Evolutionary conservation across 768 basidiomycete genomes (phyloP), one percentile per base, ranked within the genome.

Genomic region (Suillus fuscotomentosus): DNA sequence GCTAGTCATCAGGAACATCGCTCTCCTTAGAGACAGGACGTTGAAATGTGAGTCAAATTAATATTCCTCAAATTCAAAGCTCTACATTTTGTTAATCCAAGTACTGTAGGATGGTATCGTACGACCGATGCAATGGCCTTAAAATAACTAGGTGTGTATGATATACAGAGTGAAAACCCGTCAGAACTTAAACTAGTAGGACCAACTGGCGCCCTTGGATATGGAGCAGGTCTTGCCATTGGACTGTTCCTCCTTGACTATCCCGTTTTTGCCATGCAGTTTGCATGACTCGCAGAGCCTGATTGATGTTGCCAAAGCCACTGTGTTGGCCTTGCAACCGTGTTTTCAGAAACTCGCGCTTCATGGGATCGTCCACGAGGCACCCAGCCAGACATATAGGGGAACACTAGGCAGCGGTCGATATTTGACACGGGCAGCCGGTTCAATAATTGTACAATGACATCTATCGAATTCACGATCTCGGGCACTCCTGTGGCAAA

Each of bases 381-480:
- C 86, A 86, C 6, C 88, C 92, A 38, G 88, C 86, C 48, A 94
- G 78, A 72, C 86, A 88, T 62, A 91, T 82, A n/a, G 36, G 92
- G 91, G 75, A 92, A 89, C 24, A 91, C 79, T 48, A 92, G 75
- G 9, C 84, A 81, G 63, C 89, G 85, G 73, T 94, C 92, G 50
- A 85, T 75, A 63, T 84, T 80, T 17, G 87, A 86, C 48, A 84
- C 75, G 34, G 82, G 83, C 60, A 92, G 72, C 67, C 83, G 82
- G 63, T 79, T 77, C 62, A 92, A 72, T 24, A 82, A 76, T 53
- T 83, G 83, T 60, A 86, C 77, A 56, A 91, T 82, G 50, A 71
- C 73, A 34, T 84, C 83, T 38, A 90, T 86, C 10, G 84, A 85
- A 47, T 79, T 76, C 62, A 73, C 77, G 67, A 94, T 91, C 74